Evolutionary conservation across 2,329 filamentous ascomycete genomes (phyloP).

Genomic region (Trichoderma pleuroti): DNA sequence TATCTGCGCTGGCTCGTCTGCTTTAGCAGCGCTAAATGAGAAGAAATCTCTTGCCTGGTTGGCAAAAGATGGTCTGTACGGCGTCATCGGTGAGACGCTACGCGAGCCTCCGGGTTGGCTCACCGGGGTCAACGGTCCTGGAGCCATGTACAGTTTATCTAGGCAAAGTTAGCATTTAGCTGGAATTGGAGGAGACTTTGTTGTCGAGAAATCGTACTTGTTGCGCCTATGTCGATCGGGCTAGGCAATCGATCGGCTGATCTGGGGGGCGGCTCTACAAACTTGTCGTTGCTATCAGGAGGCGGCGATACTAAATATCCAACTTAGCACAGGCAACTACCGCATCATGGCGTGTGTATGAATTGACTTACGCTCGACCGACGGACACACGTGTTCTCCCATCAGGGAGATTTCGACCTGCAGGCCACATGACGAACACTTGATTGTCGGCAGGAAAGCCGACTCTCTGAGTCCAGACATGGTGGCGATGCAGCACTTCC

Average conservation of each 20-base stretch:
- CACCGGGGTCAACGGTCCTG: constrained; percentile 60
- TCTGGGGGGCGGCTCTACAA: constrained; percentile 26
- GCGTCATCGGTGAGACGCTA: constrained; percentile 61
- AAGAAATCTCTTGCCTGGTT: constrained; percentile 46
- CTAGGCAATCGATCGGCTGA: constrained; percentile 41
- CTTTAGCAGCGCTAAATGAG: constrained; percentile 31
- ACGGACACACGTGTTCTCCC: constrained; percentile 75
- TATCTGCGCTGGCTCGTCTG: constrained; percentile 39
- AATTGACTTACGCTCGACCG: constrained; percentile 44
- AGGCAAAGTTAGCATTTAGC: constrained; percentile 26
- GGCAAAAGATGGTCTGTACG: constrained; percentile 43
- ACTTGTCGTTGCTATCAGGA: constrained; percentile 31
- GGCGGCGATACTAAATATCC: constrained; percentile 38
- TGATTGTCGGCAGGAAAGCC: constrained; percentile 75
- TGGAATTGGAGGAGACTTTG: neutral
- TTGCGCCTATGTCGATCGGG: constrained; percentile 49
- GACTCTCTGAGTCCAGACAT: constrained; percentile 58
- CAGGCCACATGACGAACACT: constrained; percentile 75
- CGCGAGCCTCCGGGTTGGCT: constrained; percentile 59
- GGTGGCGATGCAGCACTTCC: constrained; percentile 23
- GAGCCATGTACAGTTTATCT: constrained; percentile 54
- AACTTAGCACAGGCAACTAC: neutral
- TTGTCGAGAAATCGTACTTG: constrained; percentile 42
- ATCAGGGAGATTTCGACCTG: constrained; percentile 82
- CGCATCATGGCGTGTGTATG: neutral